Conservation (phyloP, 805 yeast genomes). For the Schwanniomyces vanrijiae region DNA sequence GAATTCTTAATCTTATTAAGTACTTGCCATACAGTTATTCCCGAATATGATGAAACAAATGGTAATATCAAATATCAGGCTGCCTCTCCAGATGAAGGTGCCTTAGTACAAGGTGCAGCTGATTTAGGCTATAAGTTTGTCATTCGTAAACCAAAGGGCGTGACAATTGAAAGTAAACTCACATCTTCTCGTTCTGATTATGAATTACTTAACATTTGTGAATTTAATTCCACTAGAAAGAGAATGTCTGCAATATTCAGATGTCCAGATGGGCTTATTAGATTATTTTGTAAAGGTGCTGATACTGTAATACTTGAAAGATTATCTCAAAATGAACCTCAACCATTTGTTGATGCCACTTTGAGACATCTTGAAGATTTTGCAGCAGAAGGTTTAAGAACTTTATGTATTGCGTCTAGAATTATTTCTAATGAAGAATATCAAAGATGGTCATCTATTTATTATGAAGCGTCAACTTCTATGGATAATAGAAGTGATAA, state of each 20-base stretch:
- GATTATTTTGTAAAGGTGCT: conserved; percentile 94
- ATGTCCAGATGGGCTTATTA: conserved; percentile 89
- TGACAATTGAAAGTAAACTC: conserved; percentile 56
- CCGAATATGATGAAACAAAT: conserved; percentile 63
- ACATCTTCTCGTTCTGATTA: conserved; percentile 54
- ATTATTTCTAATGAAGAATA: conserved; percentile 81
- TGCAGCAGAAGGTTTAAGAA: conserved; percentile 94
- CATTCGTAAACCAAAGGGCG: conserved; percentile 81
- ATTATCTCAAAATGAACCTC: conserved; percentile 54
- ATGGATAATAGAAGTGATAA: conserved; percentile 70
- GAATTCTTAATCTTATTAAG: conserved; percentile 83
- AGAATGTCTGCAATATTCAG: conserved; percentile 95
- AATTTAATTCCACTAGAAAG: conserved; percentile 95
- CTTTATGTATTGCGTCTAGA: conserved; percentile 88
- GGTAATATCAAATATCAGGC: conserved; percentile 90
- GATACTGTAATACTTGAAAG: conserved; percentile 94
- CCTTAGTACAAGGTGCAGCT: conserved; percentile 96
- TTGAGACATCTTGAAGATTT: conserved; percentile 89
- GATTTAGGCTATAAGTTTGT: conserved; percentile 79
- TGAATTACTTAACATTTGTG: conserved; percentile 87
- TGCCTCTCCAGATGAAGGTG: conserved; percentile 99
- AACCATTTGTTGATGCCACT: conserved; percentile 82
- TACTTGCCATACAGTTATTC: conserved; percentile 96
- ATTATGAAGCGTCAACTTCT: conserved; percentile 81
- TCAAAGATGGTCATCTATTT: conserved; percentile 60